Base-by-base conservation (phyloP, 208 protist species). In the Blechomonas ayalai region DNA sequence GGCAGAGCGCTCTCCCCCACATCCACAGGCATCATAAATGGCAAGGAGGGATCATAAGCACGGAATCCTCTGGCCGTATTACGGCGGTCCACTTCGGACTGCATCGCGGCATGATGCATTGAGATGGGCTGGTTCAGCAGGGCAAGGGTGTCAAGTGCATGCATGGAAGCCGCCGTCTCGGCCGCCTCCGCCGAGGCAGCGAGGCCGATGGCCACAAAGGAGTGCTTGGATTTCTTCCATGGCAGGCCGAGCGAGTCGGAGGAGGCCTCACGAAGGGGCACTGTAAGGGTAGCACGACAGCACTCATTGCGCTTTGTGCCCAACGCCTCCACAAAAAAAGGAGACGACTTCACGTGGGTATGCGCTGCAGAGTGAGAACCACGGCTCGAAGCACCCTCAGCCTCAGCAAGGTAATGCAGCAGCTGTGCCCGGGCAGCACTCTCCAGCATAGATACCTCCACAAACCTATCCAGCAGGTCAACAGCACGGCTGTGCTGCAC, bases 141-240 rank as follows among this genome's bases (percentile, higher is more conserved):
- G 1, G 52, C 36, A 20, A 93, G 57, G 4, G 67, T 62, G 23
- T 52, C 52, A 26, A 90, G 45, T 16, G 82, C 86, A 52, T 94
- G 82, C 64, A 84, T 78, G 1, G 81, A 66, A 16, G 86, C 82
- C 4, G 77, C 67, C 10, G 62, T 47, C 55, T 89, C 62, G 6
- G 82, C 79, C 20, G 68, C 62, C 8, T 56, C 44, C 15, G 31
- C 26, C n/a, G 67, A 72, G 26, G 61, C 59, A 3, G 63, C 64
- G 29, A 90, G 70, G 24, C 86, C 86, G 18, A 94, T 75, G 7
- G 82, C 82, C 24, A 90, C 72, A 71, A 94, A 84, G 4, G 41
- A 63, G 23, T 12, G 12, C 10, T 34, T 10, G n/a, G 1, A 24
- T 19, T 35, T 40, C 18, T 8, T 35, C 22, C 22, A 27, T 42